Evolutionary conservation across 2,329 filamentous ascomycete species (phyloP).

Genomic region (Microdochium trichocladiopsis): DNA sequence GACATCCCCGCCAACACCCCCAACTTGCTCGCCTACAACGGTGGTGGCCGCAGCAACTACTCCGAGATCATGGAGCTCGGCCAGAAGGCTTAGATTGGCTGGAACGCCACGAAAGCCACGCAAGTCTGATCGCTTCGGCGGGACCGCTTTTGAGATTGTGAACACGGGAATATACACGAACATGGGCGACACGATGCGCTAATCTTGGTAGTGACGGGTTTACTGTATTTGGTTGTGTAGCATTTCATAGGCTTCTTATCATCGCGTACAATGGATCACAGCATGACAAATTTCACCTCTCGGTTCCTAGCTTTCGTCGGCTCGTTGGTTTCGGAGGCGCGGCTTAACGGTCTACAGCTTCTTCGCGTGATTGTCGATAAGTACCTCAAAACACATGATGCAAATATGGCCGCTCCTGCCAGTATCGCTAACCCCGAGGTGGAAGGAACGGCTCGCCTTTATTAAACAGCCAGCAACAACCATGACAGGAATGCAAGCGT

Average conservation of each 20-base stretch:
- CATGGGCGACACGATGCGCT: background rate
- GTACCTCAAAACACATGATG: too few species aligned
- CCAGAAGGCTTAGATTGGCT: background rate
- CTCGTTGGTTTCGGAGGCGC: too few species aligned
- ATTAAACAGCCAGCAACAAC: too few species aligned
- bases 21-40: slow-evolving; percentile 98
- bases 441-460: too few species aligned
- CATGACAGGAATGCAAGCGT: too few species aligned
- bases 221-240: background rate
- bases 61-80: slow-evolving; percentile 61
- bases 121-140: background rate
- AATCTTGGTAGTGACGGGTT: background rate
- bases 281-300: background rate
- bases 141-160: background rate
- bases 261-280: background rate
- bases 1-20: slow-evolving; percentile 81
- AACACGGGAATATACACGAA: too few species aligned
- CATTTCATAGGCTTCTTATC: background rate
- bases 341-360: too few species aligned
- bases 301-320: too few species aligned
- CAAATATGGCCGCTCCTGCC: too few species aligned
- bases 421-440: too few species aligned
- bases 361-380: too few species aligned
- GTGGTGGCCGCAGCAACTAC: slow-evolving; percentile 91
- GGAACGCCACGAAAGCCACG: background rate